phyloP scores from a whole-genome alignment of 345 rosid genomes.

The Rhizophora mangle region DNA sequence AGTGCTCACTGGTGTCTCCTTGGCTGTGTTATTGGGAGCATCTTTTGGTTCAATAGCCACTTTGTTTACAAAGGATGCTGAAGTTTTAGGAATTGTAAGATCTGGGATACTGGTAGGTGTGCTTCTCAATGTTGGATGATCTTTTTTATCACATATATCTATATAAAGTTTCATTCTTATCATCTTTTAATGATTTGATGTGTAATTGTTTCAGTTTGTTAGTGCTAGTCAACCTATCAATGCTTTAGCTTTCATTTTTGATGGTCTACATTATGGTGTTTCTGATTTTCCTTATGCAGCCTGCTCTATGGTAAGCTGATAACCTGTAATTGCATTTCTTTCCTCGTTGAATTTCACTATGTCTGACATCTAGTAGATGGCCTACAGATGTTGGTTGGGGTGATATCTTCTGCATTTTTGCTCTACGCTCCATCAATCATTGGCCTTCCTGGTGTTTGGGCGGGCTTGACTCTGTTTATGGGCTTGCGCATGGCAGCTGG shows the following conservation, averaged over 20 bases:
- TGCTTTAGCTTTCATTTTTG: slow-evolving; percentile 86
- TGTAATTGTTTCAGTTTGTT: slow-evolving; percentile 51
- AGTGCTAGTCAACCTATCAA: slow-evolving; percentile 88
- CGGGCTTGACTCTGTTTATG: slow-evolving; percentile 86
- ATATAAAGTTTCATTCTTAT: background rate
- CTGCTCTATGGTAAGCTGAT: slow-evolving; percentile 58
- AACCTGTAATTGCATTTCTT: background rate
- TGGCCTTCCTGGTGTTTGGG: slow-evolving; percentile 90
- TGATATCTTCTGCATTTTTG: slow-evolving; percentile 54
- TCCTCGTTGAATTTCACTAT: background rate
- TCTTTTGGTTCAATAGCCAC: slow-evolving; percentile 68
- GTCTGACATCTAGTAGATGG: background rate
- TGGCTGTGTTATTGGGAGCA: slow-evolving; percentile 67
- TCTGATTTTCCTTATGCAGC: slow-evolving; percentile 94
- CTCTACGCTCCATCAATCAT: slow-evolving; percentile 46
- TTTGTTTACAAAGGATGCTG: slow-evolving; percentile 74
- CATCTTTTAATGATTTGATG: slow-evolving; percentile 1
- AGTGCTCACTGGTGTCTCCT: slow-evolving; percentile 52
- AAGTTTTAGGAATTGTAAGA: slow-evolving; percentile 63
- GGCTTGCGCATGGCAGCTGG: slow-evolving; percentile 79
- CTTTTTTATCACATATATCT: background rate
- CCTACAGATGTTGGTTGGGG: background rate
- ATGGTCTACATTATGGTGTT: slow-evolving; percentile 91
- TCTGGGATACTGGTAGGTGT: slow-evolving; percentile 70
- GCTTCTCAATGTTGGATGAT: background rate